These are phyloP conservation scores for Monilinia fructigena DNA, from an alignment of 2,329 filamentous ascomycete genomes.

Conservation along the genomic window DNA sequence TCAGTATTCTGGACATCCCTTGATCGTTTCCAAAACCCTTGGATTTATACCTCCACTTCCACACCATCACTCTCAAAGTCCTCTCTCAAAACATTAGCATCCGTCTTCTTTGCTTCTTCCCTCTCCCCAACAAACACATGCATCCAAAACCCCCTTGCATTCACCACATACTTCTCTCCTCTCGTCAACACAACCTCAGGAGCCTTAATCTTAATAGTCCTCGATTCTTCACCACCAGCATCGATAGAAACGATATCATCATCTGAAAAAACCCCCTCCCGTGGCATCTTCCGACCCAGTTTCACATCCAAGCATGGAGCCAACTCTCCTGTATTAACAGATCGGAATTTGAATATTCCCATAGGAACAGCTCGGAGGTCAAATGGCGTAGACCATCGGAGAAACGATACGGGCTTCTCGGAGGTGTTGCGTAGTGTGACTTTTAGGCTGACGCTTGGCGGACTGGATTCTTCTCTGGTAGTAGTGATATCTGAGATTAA, in stretches of 20 bases:
- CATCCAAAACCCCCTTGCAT: constrained; percentile 42
- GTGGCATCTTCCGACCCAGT: constrained; percentile 39
- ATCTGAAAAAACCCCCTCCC: constrained; percentile 29
- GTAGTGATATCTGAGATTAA: not conserved
- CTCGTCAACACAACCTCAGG: constrained; percentile 35
- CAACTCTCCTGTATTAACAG: constrained; percentile 18
- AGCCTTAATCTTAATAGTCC: constrained; percentile 34
- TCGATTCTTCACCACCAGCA: constrained; percentile 32
- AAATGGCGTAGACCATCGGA: constrained; percentile 43
- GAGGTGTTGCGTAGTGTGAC: constrained; percentile 35
- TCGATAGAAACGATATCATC: constrained; percentile 40
- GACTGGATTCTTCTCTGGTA: not conserved
- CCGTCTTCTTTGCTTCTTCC: constrained; percentile 11
- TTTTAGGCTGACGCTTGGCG: constrained; percentile 19
- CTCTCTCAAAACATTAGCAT: constrained; percentile 18
- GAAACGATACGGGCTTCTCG: constrained; percentile 37
- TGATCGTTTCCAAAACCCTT: not conserved
- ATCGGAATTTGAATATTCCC: constrained; percentile 40
- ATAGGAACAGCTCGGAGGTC: constrained; percentile 40
- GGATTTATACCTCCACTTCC: constrained; percentile 6
- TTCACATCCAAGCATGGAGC: constrained; percentile 30
- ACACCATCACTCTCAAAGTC: constrained; percentile 19
- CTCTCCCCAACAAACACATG: constrained; percentile 18
- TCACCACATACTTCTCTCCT: constrained; percentile 40
- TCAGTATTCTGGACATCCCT: not conserved